Percentiles rank a stretch among this genome's conserved stretches.
Evolutionary conservation across 2,329 filamentous ascomycete genomes (phyloP).

Genomic region (Cadophora sp.): DNA sequence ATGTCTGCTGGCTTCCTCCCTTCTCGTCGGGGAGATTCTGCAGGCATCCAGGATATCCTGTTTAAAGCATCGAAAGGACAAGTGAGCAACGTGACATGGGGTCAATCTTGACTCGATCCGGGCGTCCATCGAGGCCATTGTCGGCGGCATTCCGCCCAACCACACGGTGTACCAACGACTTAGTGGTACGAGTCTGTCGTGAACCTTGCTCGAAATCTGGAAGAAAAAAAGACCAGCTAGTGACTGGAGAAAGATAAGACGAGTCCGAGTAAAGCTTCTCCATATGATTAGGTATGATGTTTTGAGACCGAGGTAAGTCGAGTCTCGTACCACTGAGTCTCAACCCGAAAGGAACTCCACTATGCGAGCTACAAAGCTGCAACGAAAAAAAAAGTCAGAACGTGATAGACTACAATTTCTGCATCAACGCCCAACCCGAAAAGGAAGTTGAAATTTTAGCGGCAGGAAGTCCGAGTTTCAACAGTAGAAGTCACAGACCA

Average conservation of each 20-base stretch:
- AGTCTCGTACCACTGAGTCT: background rate
- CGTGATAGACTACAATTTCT: background rate
- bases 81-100: conserved; percentile 12
- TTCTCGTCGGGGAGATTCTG: conserved; percentile 2
- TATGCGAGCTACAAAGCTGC: background rate
- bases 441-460: background rate
- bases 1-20: background rate
- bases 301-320: conserved; percentile 3
- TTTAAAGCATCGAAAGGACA: background rate
- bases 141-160: conserved; percentile 15
- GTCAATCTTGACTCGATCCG: conserved; percentile 1
- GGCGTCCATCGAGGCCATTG: background rate
- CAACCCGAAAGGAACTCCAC: background rate
- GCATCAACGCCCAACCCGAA: conserved; percentile 10
- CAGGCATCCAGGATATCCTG: conserved; percentile 5
- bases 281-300: background rate
- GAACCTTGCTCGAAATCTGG: conserved; percentile 8
- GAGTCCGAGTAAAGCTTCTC: background rate
- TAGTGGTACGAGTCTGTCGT: background rate
- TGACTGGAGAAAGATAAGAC: conserved; percentile 1
- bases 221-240: background rate
- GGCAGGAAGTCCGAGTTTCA: conserved; percentile 3
- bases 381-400: background rate
- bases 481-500: background rate
- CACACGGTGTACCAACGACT: conserved; percentile 1